Evolutionary conservation across 2,329 filamentous ascomycete genomes (phyloP).

Genomic region (Fusarium transvaalense): DNA sequence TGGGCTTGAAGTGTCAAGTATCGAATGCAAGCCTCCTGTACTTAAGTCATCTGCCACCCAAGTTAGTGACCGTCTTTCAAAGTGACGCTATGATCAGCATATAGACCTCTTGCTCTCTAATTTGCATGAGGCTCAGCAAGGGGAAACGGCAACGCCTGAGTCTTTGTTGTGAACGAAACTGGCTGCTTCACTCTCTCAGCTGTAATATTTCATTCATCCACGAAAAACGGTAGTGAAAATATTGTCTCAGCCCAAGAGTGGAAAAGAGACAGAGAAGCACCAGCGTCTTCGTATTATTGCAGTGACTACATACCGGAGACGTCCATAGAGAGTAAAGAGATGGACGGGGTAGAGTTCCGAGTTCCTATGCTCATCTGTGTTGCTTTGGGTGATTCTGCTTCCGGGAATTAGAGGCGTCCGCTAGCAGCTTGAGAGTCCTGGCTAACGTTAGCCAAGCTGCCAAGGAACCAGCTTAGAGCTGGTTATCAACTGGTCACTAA

Average conservation of each 20-base stretch:
- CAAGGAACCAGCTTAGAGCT: slow-evolving; percentile 13
- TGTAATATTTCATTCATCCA: neutral
- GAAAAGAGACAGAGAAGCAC: slow-evolving; percentile 9
- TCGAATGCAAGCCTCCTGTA: neutral
- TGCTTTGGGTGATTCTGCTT: slow-evolving; percentile 41
- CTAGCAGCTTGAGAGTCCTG: slow-evolving; percentile 16
- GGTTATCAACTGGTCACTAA: neutral
- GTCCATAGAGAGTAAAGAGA: slow-evolving; percentile 3
- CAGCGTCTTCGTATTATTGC: neutral
- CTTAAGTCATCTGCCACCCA: neutral
- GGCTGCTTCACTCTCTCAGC: neutral
- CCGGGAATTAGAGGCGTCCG: slow-evolving; percentile 28
- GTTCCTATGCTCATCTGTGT: slow-evolving; percentile 16
- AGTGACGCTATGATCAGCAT: slow-evolving; percentile 8
- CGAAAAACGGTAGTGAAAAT: neutral
- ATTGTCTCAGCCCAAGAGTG: slow-evolving; percentile 2
- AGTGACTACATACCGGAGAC: slow-evolving; percentile 34
- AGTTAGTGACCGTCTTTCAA: slow-evolving; percentile 7
- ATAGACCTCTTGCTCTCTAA: neutral
- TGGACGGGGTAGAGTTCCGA: slow-evolving; percentile 5
- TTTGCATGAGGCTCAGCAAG: slow-evolving; percentile 8
- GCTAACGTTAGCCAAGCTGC: slow-evolving; percentile 3
- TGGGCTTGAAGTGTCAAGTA: neutral
- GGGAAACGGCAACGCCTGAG: neutral
- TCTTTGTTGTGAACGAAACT: neutral